These are phyloP conservation scores for Echites panduratus DNA, from an alignment of 257 asterid genomes.

Conservation along the genomic window DNA sequence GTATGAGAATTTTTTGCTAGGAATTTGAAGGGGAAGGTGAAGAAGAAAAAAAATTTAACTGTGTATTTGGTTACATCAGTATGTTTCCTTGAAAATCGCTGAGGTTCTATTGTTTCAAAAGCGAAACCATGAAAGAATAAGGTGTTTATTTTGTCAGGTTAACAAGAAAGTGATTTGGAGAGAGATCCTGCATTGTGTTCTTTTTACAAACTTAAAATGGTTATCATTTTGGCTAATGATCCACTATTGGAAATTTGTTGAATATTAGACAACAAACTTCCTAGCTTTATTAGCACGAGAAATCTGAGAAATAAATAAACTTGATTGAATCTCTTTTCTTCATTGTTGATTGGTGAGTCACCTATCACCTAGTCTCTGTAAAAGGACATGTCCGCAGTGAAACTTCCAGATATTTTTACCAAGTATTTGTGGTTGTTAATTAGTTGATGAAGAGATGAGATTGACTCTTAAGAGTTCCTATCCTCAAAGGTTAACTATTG, in stretches of 20 bases:
- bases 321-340: not conserved
- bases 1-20: not conserved
- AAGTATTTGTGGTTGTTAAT: not conserved
- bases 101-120: not conserved
- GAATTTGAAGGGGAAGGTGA: not conserved
- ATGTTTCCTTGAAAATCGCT: too few species aligned
- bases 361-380: not conserved
- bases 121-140: not conserved
- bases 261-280: not conserved
- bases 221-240: not conserved
- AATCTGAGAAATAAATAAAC: not conserved
- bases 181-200: not conserved
- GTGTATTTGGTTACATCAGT: too few species aligned
- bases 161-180: not conserved
- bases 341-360: not conserved
- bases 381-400: not conserved
- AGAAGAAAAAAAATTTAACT: too few species aligned
- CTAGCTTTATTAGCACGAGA: slow-evolving; percentile 2
- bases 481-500: not conserved
- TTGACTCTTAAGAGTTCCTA: not conserved
- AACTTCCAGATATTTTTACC: not conserved
- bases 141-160: too few species aligned
- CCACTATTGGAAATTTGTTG: not conserved
- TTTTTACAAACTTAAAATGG: not conserved
- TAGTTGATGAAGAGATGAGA: not conserved